These are phyloP conservation scores for Pseudonitzschia multiseries DNA, from an alignment of 108 stramenopile species.

Conservation along the genomic window DNA sequence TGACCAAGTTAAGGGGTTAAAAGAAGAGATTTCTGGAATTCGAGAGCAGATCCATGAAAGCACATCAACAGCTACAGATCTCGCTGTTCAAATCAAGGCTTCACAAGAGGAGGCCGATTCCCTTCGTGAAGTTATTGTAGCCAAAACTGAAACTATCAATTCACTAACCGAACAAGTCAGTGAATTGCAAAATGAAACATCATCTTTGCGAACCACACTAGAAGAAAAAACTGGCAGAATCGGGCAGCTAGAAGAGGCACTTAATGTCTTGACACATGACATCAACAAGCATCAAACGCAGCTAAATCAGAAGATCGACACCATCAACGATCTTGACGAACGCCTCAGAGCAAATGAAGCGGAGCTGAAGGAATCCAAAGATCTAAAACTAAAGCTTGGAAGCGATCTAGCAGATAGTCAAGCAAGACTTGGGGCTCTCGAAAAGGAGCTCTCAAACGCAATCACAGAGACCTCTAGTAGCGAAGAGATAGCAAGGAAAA, in stretches of 20 bases:
- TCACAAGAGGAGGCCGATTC: not conserved
- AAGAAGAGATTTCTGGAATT: not conserved
- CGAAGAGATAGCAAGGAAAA: slow-evolving; percentile 15
- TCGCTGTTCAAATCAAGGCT: not conserved
- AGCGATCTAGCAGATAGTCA: slow-evolving; percentile 12
- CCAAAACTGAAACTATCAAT: not conserved
- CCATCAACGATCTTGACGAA: slow-evolving; percentile 2
- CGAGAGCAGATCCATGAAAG: not conserved
- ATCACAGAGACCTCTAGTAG: slow-evolving; percentile 16
- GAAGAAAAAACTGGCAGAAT: slow-evolving; percentile 8
- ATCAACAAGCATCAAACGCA: not conserved
- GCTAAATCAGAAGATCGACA: not conserved
- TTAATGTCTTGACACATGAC: not conserved
- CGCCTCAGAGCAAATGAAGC: slow-evolving; percentile 18
- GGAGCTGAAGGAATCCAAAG: slow-evolving; percentile 25
- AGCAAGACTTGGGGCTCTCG: slow-evolving; percentile 20
- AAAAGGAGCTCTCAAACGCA: slow-evolving; percentile 18
- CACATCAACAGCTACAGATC: not conserved
- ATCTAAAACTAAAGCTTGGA: slow-evolving; percentile 26
- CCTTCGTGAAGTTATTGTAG: not conserved
- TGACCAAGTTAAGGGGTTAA: not conserved
- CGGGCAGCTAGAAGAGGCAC: not conserved
- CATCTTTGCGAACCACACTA: not conserved
- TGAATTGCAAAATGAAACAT: not conserved
- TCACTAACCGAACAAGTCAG: not conserved